Evolutionary conservation across 75 land plant species (phyloP).

Genomic region (Larix kaempferi): DNA sequence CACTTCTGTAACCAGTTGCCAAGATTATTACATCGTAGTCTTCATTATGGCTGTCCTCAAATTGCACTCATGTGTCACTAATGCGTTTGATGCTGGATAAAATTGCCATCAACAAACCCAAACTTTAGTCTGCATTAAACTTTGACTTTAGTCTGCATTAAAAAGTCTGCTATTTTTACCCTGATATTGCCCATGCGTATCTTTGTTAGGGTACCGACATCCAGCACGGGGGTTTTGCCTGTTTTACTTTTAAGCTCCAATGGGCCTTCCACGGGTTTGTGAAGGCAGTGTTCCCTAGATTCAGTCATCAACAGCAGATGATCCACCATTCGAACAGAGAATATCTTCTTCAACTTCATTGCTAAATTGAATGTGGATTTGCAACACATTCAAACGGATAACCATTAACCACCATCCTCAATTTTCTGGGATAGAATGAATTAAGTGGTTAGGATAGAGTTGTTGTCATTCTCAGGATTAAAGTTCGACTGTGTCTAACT

Average conservation of each 20-base stretch:
- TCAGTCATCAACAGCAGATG: conserved; percentile 16
- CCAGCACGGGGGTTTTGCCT: conserved; percentile 47
- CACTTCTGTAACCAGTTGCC: conserved; percentile 43
- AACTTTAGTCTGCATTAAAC: background rate
- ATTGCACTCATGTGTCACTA: conserved; percentile 18
- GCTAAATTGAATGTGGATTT: conserved; percentile 39
- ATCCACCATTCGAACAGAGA: conserved; percentile 33
- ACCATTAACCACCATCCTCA: too few relatives aligned
- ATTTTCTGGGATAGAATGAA: too few relatives aligned
- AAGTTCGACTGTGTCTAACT: too few relatives aligned
- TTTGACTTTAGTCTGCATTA: too few relatives aligned
- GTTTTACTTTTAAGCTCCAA: conserved; percentile 30
- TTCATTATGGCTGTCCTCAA: conserved; percentile 23
- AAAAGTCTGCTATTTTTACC: too few relatives aligned
- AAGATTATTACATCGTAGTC: conserved; percentile 27
- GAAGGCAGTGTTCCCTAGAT: conserved; percentile 28
- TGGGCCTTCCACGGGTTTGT: conserved; percentile 36
- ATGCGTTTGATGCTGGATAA: conserved; percentile 20
- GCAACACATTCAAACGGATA: background rate
- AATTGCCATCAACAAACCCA: conserved; percentile 15
- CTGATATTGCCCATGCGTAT: conserved; percentile 24
- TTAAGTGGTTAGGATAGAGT: too few relatives aligned
- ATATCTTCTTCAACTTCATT: conserved; percentile 23
- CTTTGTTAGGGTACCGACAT: conserved; percentile 42
- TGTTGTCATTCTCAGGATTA: too few relatives aligned